Base-by-base conservation (phyloP, 116 monocot genomes). In the Posidonia oceanica region DNA sequence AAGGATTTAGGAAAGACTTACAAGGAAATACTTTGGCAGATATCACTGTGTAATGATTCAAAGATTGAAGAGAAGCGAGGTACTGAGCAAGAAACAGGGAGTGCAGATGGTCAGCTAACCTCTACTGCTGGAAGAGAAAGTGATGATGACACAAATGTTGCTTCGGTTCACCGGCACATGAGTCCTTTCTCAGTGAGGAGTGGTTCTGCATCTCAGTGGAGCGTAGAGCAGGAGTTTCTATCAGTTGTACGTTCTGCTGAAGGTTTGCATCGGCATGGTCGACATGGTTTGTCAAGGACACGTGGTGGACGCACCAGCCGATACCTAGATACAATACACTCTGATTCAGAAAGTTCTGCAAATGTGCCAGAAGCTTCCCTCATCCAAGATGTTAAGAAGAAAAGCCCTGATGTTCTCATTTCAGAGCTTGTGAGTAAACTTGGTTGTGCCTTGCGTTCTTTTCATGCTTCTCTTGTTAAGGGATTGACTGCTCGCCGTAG, bases 11-110 rank as follows among this genome's bases (percentile, higher is more conserved):
- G 74, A 8, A 87, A 78, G 70, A 78, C 68, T 69, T 91, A 91
- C 72, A 76, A 73, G 39, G 90, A 86, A 63, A 61, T 82, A 13
- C 78, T 84, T 17, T 91, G 90, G 90, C 90, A 91, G 67, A 76
- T 84, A 61, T 87, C 87, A 65, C 76, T 87, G 66, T 68, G 70
- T 51, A 69, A 78, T 76, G 90, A 91, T 69, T 82, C 64, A 40
- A 79, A 79, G 71, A 36, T 70, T 53, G 67, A 67, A 67, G 86
- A 76, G 48, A 81, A 82, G 69, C 76, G 40, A 7, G 75, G 75
- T 69, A 21, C 58, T 61, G 69, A 79, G 39, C 77, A 84, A 74
- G 82, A 80, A 42, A 42, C 68, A 80, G 74, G 74, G 22, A 38
- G 23, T 52, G 75, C 67, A 60, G 82, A 87, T 71, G 62, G 68